A percentile compares a stretch with the other conserved stretches of the same genome.
Conservation (phyloP, 306 rosid species). For the Medicago lupulina region DNA sequence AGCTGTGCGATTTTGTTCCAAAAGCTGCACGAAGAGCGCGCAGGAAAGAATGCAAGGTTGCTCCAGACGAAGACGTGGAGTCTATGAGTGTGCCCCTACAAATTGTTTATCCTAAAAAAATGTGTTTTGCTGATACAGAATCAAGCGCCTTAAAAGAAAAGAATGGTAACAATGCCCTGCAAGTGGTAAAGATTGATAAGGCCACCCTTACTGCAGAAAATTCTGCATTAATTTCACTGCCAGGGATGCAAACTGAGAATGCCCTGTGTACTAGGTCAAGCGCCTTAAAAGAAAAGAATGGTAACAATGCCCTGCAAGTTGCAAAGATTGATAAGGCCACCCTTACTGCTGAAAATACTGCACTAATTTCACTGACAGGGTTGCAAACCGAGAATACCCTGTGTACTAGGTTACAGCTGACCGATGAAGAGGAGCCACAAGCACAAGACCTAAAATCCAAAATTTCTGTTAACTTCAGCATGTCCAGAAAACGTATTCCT, state of each 20-base stretch:
- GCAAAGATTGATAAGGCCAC: constrained; percentile 29
- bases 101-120: constrained; percentile 37
- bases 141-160: constrained; percentile 33
- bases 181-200: constrained; percentile 26
- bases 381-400: constrained; percentile 37
- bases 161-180: constrained; percentile 9
- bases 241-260: constrained; percentile 41
- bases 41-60: constrained; percentile 46
- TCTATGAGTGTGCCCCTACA: constrained; percentile 39
- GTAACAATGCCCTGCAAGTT: constrained; percentile 12
- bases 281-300: too few species aligned
- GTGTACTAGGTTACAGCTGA: constrained; percentile 37
- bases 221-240: constrained; percentile 43
- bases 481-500: constrained; percentile 26
- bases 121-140: constrained; percentile 35
- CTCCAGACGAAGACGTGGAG: constrained; percentile 41
- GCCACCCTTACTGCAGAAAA: constrained; percentile 34
- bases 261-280: constrained; percentile 18
- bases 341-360: constrained; percentile 41
- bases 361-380: constrained; percentile 40
- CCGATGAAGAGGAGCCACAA: constrained; percentile 38
- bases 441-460: constrained; percentile 37
- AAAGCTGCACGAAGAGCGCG: constrained; percentile 45
- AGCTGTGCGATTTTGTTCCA: constrained; percentile 47
- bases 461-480: constrained; percentile 22